phyloP scores from a whole-genome alignment of 1,284 basidiomycete species.

The Malassezia pachydermatis region DNA sequence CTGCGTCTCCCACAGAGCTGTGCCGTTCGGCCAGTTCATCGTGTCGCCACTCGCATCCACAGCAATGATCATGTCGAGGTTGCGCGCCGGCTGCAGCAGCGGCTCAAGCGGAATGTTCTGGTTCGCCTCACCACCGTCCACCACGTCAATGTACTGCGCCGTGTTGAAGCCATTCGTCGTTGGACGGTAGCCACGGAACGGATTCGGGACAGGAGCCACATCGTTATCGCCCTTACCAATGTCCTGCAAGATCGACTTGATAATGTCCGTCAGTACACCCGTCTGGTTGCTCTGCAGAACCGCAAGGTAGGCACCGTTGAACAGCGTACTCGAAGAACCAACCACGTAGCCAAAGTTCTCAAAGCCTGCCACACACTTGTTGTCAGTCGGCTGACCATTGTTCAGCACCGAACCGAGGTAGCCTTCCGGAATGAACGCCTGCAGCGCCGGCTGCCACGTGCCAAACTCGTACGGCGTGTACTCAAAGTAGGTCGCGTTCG shows the following conservation, averaged over 20 bases:
- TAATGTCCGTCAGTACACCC: constrained; percentile 25
- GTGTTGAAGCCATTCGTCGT: constrained; percentile 23
- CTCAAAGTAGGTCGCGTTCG: constrained; percentile 51
- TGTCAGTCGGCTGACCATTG: constrained; percentile 22
- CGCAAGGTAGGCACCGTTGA: constrained; percentile 46
- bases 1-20: constrained; percentile 49
- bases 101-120: constrained; percentile 60
- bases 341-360: constrained; percentile 36
- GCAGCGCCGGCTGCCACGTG: constrained; percentile 49
- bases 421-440: constrained; percentile 40
- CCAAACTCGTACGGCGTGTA: constrained; percentile 52
- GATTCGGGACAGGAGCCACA: constrained; percentile 50
- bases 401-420: constrained; percentile 32
- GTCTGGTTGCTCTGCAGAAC: constrained; percentile 21
- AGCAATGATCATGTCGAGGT: constrained; percentile 61
- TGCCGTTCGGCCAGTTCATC: constrained; percentile 59
- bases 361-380: constrained; percentile 31
- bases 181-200: constrained; percentile 49
- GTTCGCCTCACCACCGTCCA: constrained; percentile 38
- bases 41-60: constrained; percentile 58
- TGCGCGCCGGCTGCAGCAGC: constrained; percentile 58
- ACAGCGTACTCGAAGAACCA: constrained; percentile 46
- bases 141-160: constrained; percentile 31
- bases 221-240: constrained; percentile 49
- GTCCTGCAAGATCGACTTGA: constrained; percentile 24